Base-by-base conservation (phyloP, 116 monocot species). In the Dioscorea cayenensis region DNA sequence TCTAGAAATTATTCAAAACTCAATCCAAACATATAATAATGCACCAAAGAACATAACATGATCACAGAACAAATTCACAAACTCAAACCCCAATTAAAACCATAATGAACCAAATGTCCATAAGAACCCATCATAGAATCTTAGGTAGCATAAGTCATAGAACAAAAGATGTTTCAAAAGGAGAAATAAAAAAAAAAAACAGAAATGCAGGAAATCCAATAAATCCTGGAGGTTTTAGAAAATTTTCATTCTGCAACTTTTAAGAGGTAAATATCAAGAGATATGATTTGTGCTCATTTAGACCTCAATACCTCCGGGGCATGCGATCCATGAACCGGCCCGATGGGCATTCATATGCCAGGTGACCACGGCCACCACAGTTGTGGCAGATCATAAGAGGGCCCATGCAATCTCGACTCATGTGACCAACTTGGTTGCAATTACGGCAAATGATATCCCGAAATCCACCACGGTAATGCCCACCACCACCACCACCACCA, bases 311-410 rank as follows among this genome's bases (percentile, higher is more conserved):
- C 65, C 80, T 84, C 14, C 80, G 36, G 35, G 76, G 37, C 55
- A 55, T 69, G 10, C 93, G 84, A 20, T 88, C 90, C 71, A 93
- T 49, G 76, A 97, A 75, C 79, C 93, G 88, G 7, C 83, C 90
- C 3, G 97, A 97, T 9, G 93, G 97, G 75, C 97, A 97, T 75
- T 97, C 93, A 62, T 86, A 97, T 0, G 93, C 93, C 50, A 85
- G 27, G 72, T 97, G 97, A 4, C 97, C 97, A 18, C 97, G 82
- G 3, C 97, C 97, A 12, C 97, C 97, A 65, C 97, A 97, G 73
- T 90, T 97, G 71, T 93, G 86, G 61, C 97, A 97, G 62, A 97
- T 88, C 81, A 85, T 82, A 49, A 91, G 28, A 0, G 84, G 58
- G 29, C 82, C 82, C 84, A 88, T 81, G 73, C 84, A 86, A 3